Evolutionary conservation across 495 filamentous ascomycete genomes (phyloP), one percentile per base, ranked within the genome.

Genomic region (Staphylotrichum tortipilum): DNA sequence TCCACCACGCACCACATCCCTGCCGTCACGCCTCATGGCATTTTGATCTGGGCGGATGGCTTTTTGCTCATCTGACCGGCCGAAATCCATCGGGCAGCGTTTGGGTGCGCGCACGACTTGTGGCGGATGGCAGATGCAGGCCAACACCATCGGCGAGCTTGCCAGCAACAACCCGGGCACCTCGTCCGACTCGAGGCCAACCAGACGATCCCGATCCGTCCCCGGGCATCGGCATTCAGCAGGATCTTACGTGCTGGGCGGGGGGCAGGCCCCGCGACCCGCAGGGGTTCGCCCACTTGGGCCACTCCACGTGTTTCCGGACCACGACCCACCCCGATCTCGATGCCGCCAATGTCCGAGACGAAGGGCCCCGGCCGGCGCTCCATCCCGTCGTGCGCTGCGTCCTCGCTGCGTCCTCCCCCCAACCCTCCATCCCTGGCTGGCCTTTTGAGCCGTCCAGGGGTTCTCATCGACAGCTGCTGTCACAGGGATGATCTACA

Each of bases 241-340:
- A 52, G 45, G 40, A 52, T 47, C 47, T 53, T 30, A 37, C n/a
- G n/a, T n/a, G n/a, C n/a, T n/a, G n/a, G n/a, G n/a, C n/a, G n/a
- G n/a, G n/a, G n/a, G n/a, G n/a, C n/a, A n/a, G n/a, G n/a, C n/a
- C n/a, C 17, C 41, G 40, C 45, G 40, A 41, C 6, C 24, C 37
- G 15, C 29, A 31, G 7, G 9, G 21, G 24, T n/a, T 50, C 34
- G 38, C 37, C 57, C 57, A 59, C 26, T 55, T 38, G 57, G 48
- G 49, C 37, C 10, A 7, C 49, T 59, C 52, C 53, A 59, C 57
- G 57, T 59, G 57, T 59, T 50, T 53, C 5, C 39, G 22, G 31
- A 37, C 52, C 49, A 31, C 44, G 22, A 41, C 44, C 24, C 35
- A 40, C 21, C 10, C 44, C 39, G 49, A 55, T 59, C 56, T 59